These are phyloP conservation scores for Triticum dicoccoides DNA, from an alignment of 176 grass and related monocot species.

Conservation along the genomic window DNA sequence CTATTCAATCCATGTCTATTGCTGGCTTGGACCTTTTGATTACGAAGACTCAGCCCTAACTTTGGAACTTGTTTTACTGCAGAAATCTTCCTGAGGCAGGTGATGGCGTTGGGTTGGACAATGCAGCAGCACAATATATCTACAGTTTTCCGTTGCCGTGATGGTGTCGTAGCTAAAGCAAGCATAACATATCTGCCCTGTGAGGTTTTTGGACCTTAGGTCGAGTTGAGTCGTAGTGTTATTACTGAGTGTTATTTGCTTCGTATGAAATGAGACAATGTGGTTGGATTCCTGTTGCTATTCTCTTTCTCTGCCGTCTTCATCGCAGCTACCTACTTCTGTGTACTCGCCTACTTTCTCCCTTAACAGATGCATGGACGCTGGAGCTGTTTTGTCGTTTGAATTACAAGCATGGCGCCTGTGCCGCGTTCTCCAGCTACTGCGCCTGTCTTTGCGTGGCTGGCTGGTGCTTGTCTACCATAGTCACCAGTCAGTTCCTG, in stretches of 20 bases:
- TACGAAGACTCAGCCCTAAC: background rate
- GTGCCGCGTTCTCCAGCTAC: too few relatives aligned
- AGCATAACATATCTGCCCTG: background rate
- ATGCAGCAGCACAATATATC: background rate
- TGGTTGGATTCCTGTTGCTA: background rate
- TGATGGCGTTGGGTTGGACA: background rate
- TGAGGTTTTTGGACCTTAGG: slow-evolving; percentile 18
- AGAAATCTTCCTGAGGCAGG: slow-evolving; percentile 14
- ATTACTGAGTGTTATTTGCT: background rate
- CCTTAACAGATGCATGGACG: too few relatives aligned
- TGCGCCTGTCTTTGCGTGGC: too few relatives aligned
- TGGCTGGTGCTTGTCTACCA: too few relatives aligned
- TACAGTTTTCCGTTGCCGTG: background rate
- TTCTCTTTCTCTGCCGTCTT: too few relatives aligned
- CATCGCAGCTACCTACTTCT: too few relatives aligned
- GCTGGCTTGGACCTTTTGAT: background rate
- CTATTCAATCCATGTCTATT: background rate
- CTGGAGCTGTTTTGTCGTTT: too few relatives aligned
- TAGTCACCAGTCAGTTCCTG: too few relatives aligned
- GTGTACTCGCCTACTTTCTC: too few relatives aligned
- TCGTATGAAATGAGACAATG: background rate
- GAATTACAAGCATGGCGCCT: too few relatives aligned
- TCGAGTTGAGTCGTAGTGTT: background rate
- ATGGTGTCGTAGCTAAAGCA: background rate
- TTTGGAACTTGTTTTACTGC: background rate